Evolutionary conservation across 805 yeast genomes (phyloP).

Genomic region (Metschnikowia lunata): DNA sequence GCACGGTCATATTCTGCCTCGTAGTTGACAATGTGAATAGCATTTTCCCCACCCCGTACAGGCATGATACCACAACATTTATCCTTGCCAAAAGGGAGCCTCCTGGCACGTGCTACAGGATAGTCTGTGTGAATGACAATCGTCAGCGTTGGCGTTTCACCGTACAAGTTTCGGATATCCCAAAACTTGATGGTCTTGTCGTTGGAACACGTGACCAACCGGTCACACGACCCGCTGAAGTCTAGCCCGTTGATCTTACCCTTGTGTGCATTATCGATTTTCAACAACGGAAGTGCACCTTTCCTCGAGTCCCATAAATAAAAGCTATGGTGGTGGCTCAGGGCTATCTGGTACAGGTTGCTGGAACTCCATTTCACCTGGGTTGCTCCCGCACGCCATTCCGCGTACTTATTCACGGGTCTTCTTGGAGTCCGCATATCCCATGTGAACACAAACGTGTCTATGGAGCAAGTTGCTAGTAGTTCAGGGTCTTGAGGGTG

Average conservation of each 20-base stretch:
- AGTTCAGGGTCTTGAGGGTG: conserved; percentile 83
- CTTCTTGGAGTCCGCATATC: conserved; percentile 76
- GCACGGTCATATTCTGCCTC: conserved; percentile 32
- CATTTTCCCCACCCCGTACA: conserved; percentile 74
- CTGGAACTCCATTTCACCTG: conserved; percentile 91
- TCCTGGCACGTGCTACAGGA: conserved; percentile 87
- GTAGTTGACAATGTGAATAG: conserved; percentile 52
- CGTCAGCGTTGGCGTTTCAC: conserved; percentile 33
- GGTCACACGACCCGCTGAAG: conserved; percentile 58
- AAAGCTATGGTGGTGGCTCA: conserved; percentile 77
- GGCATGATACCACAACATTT: conserved; percentile 86
- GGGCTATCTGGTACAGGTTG: conserved; percentile 74
- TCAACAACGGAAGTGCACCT: conserved; percentile 69
- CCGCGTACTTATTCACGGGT: conserved; percentile 79
- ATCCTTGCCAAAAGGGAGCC: conserved; percentile 78
- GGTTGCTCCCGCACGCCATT: conserved; percentile 91
- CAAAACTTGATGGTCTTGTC: conserved; percentile 64
- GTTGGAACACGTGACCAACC: conserved; percentile 77
- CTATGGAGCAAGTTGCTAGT: conserved; percentile 90
- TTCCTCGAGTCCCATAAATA: conserved; percentile 86
- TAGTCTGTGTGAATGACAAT: conserved; percentile 65
- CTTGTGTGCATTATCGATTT: conserved; percentile 64
- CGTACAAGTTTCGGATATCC: conserved; percentile 7
- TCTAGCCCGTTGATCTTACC: conserved; percentile 88
- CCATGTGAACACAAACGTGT: conserved; percentile 84